phyloP scores from a whole-genome alignment of 1,284 basidiomycete species.

The Fomitopsis schrenkii region DNA sequence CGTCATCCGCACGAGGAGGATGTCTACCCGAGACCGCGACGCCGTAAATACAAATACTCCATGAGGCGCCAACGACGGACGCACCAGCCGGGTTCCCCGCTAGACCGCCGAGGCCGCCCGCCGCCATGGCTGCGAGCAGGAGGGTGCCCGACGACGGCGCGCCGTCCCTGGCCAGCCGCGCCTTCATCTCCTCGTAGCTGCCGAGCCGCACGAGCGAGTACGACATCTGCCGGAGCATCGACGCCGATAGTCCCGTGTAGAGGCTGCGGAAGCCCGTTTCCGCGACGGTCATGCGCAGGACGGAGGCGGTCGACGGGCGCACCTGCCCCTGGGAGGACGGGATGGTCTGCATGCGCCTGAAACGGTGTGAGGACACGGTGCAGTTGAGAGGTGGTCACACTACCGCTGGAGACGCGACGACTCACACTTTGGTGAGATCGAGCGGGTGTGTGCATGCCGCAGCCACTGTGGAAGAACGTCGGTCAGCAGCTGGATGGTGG shows the following conservation, averaged over 20 bases:
- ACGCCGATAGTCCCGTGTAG: constrained; percentile 82
- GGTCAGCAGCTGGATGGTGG: constrained; percentile 8
- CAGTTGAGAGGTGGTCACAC: background rate
- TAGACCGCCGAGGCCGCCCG: constrained; percentile 77
- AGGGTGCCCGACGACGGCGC: constrained; percentile 49
- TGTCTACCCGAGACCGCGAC: constrained; percentile 38
- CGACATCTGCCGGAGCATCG: constrained; percentile 87
- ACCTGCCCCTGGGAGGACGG: constrained; percentile 36
- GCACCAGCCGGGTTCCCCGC: constrained; percentile 79
- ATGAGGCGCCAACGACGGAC: constrained; percentile 13
- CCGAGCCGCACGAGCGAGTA: constrained; percentile 88
- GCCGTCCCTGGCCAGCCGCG: constrained; percentile 43
- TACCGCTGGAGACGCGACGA: constrained; percentile 7
- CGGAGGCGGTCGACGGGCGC: constrained; percentile 52
- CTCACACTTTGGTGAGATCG: constrained; percentile 84
- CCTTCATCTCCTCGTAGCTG: constrained; percentile 77
- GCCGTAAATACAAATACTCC: constrained; percentile 3
- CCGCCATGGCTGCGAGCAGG: constrained; percentile 61
- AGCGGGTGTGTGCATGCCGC: constrained; percentile 84
- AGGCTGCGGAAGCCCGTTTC: constrained; percentile 68
- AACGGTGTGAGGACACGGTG: background rate
- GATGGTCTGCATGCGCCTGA: constrained; percentile 77
- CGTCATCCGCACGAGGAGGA: constrained; percentile 84
- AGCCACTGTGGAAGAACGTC: constrained; percentile 54
- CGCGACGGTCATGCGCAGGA: constrained; percentile 53